phyloP scores from a whole-genome alignment of 352 stramenopile genomes.

The Phytophthora sansomeana region DNA sequence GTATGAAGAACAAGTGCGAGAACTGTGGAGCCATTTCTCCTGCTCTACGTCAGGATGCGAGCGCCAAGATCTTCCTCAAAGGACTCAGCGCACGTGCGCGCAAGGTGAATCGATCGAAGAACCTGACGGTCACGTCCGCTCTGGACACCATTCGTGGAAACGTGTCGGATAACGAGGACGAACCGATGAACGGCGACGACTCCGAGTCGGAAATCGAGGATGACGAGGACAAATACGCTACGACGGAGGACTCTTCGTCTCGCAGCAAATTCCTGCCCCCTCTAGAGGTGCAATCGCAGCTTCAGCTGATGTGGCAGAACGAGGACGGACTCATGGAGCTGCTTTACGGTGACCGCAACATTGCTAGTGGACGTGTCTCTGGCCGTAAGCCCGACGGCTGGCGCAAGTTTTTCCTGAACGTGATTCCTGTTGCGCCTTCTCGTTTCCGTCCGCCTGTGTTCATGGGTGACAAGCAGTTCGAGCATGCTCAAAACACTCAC shows the following conservation, averaged over 20 bases:
- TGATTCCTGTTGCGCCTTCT: conserved; percentile 97
- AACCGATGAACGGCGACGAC: conserved; percentile 50
- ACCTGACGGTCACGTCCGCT: conserved; percentile 81
- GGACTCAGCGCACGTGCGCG: conserved; percentile 79
- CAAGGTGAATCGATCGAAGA: conserved; percentile 86
- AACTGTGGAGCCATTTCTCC: conserved; percentile 97
- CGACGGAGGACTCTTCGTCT: conserved; percentile 68
- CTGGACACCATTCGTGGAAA: conserved; percentile 85
- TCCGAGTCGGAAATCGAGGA: conserved; percentile 85
- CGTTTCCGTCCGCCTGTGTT: conserved; percentile 98
- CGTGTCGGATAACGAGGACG: conserved; percentile 61
- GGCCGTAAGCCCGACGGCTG: conserved; percentile 79
- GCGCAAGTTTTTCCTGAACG: conserved; percentile 96
- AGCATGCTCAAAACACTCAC: conserved; percentile 98
- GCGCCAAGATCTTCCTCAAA: conserved; percentile 98
- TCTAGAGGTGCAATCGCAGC: conserved; percentile 95
- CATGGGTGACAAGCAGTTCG: conserved; percentile 95
- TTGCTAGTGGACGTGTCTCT: conserved; percentile 67
- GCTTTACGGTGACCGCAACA: conserved; percentile 91
- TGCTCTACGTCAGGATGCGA: conserved; percentile 96
- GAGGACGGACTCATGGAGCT: conserved; percentile 93
- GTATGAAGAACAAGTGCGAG: conserved; percentile 95
- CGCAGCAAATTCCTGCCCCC: conserved; percentile 95
- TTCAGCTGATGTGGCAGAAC: conserved; percentile 95
- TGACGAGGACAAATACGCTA: conserved; percentile 66